Evolutionary conservation across 495 filamentous ascomycete species (phyloP).

Genomic region (Penicillium flavigenum): DNA sequence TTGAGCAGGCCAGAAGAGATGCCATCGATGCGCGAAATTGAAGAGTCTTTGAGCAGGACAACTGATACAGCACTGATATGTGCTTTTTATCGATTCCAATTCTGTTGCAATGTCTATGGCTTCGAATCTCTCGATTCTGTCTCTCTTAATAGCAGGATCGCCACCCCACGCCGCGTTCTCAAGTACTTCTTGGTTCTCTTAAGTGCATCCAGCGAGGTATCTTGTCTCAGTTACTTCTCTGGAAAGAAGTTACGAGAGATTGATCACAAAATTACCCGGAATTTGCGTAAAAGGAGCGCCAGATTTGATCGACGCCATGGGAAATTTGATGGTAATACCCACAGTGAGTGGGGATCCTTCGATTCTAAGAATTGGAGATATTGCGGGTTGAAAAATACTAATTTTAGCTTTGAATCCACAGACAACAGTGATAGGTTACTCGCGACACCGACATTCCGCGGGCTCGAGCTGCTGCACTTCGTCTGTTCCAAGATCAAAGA

Average conservation of each 20-base stretch:
- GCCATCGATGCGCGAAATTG: too few relatives aligned
- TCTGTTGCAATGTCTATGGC: conserved; percentile 31
- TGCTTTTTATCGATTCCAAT: conserved; percentile 29
- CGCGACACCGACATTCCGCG: conserved; percentile 6
- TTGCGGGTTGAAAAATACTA: not conserved
- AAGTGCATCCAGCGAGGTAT: not conserved
- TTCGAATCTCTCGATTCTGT: not conserved
- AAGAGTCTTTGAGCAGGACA: conserved; percentile 15
- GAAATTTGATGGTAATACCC: too few relatives aligned
- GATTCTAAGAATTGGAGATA: not conserved
- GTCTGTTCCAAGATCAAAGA: conserved; percentile 15
- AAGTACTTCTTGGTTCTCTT: conserved; percentile 3
- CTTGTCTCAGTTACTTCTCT: conserved; percentile 8
- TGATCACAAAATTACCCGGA: conserved; percentile 8
- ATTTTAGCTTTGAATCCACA: not conserved
- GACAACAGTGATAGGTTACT: not conserved
- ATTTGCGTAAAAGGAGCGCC: conserved; percentile 5
- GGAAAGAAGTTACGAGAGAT: conserved; percentile 9
- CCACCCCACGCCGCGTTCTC: not conserved
- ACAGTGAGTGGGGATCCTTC: conserved; percentile 3
- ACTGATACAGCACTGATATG: conserved; percentile 24
- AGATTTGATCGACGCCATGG: too few relatives aligned
- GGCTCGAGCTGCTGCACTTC: conserved; percentile 13
- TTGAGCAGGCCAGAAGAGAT: too few relatives aligned
- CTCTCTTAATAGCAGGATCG: not conserved